Conservation (phyloP, 352 stramenopile species). For the Globisporangium camurandrum region DNA sequence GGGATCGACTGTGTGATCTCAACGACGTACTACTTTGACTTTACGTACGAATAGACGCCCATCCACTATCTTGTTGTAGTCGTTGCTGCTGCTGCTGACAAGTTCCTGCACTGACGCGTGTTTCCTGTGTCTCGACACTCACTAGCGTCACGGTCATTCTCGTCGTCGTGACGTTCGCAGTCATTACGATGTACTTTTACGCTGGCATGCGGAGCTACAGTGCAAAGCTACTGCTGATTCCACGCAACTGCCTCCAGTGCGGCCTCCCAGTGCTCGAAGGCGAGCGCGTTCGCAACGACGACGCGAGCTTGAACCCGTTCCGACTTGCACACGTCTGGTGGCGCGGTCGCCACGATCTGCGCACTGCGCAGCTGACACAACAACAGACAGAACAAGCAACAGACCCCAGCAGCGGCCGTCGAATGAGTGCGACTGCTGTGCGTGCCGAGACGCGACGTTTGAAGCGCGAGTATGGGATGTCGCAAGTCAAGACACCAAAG, state of each 20-base stretch:
- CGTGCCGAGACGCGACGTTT: slow-evolving; percentile 28
- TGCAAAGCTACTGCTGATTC: slow-evolving; percentile 55
- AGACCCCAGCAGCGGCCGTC: background rate
- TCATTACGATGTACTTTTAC: slow-evolving; percentile 60
- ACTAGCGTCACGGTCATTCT: slow-evolving; percentile 45
- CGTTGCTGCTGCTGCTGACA: no score
- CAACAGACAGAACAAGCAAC: background rate
- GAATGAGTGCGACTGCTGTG: background rate
- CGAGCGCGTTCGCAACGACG: slow-evolving; percentile 40
- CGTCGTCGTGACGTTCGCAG: slow-evolving; percentile 28
- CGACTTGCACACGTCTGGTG: slow-evolving; percentile 37
- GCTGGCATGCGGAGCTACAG: slow-evolving; percentile 57
- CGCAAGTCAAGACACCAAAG: slow-evolving; percentile 58
- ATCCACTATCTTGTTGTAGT: no score
- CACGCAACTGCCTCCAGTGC: slow-evolving; percentile 59
- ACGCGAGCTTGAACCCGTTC: slow-evolving; percentile 49
- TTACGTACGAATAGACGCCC: slow-evolving; percentile 54
- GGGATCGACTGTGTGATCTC: slow-evolving; percentile 66
- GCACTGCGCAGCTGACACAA: background rate
- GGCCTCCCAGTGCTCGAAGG: slow-evolving; percentile 54
- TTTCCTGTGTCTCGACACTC: background rate
- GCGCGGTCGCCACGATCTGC: slow-evolving; percentile 12
- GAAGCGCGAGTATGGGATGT: slow-evolving; percentile 70
- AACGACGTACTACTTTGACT: slow-evolving; percentile 75
- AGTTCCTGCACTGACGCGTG: background rate